Percentiles rank a stretch among this genome's conserved stretches.
Evolutionary conservation across 2,329 filamentous ascomycete genomes (phyloP).

Genomic region (Lachnellula hyalina): DNA sequence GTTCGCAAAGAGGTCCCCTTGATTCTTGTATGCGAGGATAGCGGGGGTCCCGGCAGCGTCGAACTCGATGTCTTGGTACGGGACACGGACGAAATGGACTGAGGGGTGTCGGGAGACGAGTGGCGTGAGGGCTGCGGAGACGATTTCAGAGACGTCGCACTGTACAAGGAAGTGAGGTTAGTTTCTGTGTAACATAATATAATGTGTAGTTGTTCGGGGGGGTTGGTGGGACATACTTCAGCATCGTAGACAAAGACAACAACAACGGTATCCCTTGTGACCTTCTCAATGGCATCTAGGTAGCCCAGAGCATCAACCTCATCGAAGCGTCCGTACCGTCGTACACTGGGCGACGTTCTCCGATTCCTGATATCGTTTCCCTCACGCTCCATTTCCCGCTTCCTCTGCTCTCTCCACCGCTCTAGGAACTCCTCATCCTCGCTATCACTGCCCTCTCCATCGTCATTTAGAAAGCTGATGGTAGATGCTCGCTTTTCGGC

Average conservation of each 20-base stretch:
- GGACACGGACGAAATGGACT: constrained; percentile 83
- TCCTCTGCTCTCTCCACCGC: constrained; percentile 76
- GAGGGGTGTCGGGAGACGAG: constrained; percentile 67
- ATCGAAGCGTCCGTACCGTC: constrained; percentile 73
- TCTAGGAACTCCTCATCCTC: constrained; percentile 77
- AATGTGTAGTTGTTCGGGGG: not conserved
- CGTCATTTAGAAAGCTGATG: constrained; percentile 22
- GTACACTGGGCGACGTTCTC: constrained; percentile 69
- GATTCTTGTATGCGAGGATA: constrained; percentile 78
- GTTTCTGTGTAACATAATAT: constrained; percentile 4
- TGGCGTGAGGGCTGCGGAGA: constrained; percentile 72
- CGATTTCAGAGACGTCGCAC: constrained; percentile 72
- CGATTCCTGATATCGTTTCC: constrained; percentile 54
- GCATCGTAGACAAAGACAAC: constrained; percentile 92
- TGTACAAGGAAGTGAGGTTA: constrained; percentile 36
- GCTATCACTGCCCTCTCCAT: constrained; percentile 33
- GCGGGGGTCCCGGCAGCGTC: constrained; percentile 84
- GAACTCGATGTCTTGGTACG: constrained; percentile 91
- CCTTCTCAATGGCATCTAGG: constrained; percentile 93
- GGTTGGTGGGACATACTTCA: constrained; percentile 51
- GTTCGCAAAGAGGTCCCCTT: constrained; percentile 85
- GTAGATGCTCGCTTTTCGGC: constrained; percentile 19
- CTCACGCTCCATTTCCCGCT: constrained; percentile 69
- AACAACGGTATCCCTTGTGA: constrained; percentile 72
- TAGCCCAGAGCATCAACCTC: constrained; percentile 87